Conservation (phyloP, 2,329 filamentous ascomycete genomes). For the Apiospora marii region DNA sequence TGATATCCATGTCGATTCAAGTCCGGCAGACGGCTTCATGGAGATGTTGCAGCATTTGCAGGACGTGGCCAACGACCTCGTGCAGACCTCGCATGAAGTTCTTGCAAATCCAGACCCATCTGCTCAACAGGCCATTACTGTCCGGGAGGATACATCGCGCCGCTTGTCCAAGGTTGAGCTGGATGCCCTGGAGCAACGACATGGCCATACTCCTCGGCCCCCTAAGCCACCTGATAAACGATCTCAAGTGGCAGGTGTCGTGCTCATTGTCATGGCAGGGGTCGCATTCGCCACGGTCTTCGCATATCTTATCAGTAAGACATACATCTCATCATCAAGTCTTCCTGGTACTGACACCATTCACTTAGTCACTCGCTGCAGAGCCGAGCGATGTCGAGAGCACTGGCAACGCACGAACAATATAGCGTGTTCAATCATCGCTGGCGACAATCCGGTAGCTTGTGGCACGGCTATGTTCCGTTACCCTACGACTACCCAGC, state of each 20-base stretch:
- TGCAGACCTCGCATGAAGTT: not conserved
- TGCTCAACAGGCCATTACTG: not conserved
- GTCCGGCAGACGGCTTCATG: not conserved
- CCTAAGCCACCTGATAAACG: not conserved
- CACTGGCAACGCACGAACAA: not conserved
- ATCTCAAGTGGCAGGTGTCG: not conserved
- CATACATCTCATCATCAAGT: no score
- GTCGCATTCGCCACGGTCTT: not conserved
- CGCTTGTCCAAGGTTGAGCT: not conserved
- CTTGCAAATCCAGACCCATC: not conserved
- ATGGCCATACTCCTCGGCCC: no score
- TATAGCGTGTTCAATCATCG: not conserved
- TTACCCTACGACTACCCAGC: not conserved
- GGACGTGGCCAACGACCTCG: not conserved
- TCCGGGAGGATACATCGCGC: no score
- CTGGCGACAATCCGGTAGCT: not conserved
- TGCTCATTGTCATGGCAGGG: not conserved
- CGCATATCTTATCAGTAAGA: not conserved
- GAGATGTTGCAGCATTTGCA: not conserved
- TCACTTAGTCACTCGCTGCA: no score
- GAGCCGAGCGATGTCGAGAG: no score
- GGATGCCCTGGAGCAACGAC: no score
- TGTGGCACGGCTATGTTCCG: not conserved
- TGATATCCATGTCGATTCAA: not conserved
- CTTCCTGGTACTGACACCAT: no score